Conservation (phyloP, 2,329 filamentous ascomycete genomes). For the Tolypocladium cylindrosporum region DNA sequence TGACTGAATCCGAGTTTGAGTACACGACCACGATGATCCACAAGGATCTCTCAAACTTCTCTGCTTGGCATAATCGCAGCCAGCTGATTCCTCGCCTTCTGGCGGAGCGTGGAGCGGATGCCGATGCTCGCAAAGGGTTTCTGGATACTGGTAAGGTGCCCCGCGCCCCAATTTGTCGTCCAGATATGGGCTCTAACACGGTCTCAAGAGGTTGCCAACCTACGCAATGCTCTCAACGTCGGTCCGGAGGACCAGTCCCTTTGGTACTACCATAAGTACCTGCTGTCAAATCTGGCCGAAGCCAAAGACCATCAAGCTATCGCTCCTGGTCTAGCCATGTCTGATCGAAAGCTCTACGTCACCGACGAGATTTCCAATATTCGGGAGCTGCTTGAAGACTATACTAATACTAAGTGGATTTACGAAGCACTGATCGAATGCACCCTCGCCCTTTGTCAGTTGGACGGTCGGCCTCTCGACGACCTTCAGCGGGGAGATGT, state of each 20-base stretch:
- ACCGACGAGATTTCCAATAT: slow-evolving; percentile 64
- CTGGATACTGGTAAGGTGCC: slow-evolving; percentile 52
- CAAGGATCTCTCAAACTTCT: slow-evolving; percentile 86
- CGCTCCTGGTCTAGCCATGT: slow-evolving; percentile 48
- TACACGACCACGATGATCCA: slow-evolving; percentile 88
- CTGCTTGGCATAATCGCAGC: slow-evolving; percentile 87
- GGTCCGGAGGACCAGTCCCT: slow-evolving; percentile 91
- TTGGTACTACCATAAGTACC: slow-evolving; percentile 93
- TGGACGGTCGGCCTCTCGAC: slow-evolving; percentile 34
- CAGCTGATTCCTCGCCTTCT: slow-evolving; percentile 72
- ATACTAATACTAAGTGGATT: slow-evolving; percentile 62
- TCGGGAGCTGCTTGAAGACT: slow-evolving; percentile 53
- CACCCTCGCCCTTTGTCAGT: slow-evolving; percentile 45
- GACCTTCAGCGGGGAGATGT: slow-evolving; percentile 35
- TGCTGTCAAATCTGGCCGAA: slow-evolving; percentile 60
- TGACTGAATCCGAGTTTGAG: slow-evolving; percentile 72
- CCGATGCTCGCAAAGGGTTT: slow-evolving; percentile 53
- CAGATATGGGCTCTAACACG: neutral
- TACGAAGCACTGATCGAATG: slow-evolving; percentile 80
- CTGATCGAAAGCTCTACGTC: slow-evolving; percentile 57
- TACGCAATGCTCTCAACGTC: slow-evolving; percentile 71
- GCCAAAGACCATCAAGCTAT: slow-evolving; percentile 45
- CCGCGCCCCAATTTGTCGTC: slow-evolving; percentile 6
- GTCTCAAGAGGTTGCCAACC: slow-evolving; percentile 56
- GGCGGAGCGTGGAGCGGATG: slow-evolving; percentile 56